Percentiles rank a stretch among this genome's conserved stretches.
These are phyloP conservation scores for Gossypium schwendimanii DNA, from an alignment of 441 rosid species.

Conservation along the genomic window DNA sequence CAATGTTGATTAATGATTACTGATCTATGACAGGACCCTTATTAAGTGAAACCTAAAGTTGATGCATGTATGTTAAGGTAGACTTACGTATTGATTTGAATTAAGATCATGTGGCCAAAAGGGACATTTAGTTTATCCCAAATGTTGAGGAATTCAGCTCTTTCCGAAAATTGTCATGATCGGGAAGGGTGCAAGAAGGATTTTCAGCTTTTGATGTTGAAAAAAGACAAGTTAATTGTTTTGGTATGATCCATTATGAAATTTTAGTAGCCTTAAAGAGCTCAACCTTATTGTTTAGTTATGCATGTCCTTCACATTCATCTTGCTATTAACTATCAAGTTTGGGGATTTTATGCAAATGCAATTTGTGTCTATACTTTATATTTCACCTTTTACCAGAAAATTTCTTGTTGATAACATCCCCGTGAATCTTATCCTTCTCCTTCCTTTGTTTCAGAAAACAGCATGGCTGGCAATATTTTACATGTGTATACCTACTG, in stretches of 20 bases:
- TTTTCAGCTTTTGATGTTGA: not conserved
- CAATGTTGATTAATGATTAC: not conserved
- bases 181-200: not conserved
- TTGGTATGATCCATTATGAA: not conserved
- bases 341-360: not conserved
- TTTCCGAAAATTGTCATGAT: not conserved
- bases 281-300: not conserved
- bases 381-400: not conserved
- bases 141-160: not conserved
- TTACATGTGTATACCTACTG: constrained; percentile 95
- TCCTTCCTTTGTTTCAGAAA: constrained; percentile 49
- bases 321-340: not conserved
- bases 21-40: not conserved
- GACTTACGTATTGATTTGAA: not conserved
- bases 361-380: not conserved
- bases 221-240: not conserved
- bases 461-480: constrained; percentile 84
- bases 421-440: not conserved
- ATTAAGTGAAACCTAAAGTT: not conserved
- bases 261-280: not conserved
- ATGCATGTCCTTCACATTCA: not conserved
- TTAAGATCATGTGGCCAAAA: not conserved
- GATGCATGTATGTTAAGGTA: not conserved
- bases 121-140: not conserved
- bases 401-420: not conserved